Percentiles rank a stretch among this genome's conserved stretches.
Evolutionary conservation across 768 basidiomycete genomes (phyloP).

Genomic region (Mycena galopus): DNA sequence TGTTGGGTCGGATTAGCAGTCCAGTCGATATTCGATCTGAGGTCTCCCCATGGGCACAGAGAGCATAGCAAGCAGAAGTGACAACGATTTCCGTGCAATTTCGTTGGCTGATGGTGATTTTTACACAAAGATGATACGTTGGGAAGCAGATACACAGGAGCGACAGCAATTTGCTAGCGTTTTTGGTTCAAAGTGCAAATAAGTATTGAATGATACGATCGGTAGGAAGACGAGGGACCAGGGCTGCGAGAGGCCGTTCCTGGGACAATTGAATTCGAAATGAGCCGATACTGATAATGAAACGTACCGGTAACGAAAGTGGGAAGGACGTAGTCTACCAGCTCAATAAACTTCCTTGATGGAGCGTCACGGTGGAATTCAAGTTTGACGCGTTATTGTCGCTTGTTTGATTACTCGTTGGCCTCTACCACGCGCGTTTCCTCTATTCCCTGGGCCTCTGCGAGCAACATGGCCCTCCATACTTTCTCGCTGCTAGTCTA

Average conservation of each 20-base stretch:
- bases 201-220: slow-evolving; percentile 23
- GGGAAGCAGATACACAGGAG: slow-evolving; percentile 20
- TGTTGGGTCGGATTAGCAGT: neutral
- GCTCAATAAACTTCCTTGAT: too few relatives aligned
- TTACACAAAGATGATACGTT: slow-evolving; percentile 25
- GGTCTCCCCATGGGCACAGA: slow-evolving; percentile 28
- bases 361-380: too few relatives aligned
- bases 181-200: slow-evolving; percentile 8
- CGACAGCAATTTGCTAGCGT: slow-evolving; percentile 27
- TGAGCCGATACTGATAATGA: too few relatives aligned
- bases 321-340: neutral
- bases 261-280: neutral
- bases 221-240: slow-evolving; percentile 20
- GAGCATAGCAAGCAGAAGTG: too few relatives aligned
- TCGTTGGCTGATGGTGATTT: slow-evolving; percentile 22
- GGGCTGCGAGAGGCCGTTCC: slow-evolving; percentile 2
- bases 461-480: slow-evolving; percentile 23
- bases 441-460: neutral
- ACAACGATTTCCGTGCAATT: slow-evolving; percentile 20
- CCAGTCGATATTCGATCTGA: slow-evolving; percentile 9
- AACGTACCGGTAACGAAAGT: neutral
- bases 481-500: slow-evolving; percentile 32
- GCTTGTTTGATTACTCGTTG: slow-evolving; percentile 6
- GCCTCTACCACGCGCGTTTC: neutral
- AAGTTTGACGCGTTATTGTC: slow-evolving; percentile 3